Evolutionary conservation across 371 early-diverging fungal species (phyloP), one percentile per base, ranked within the genome.

Genomic region (Mucor saturninus): DNA sequence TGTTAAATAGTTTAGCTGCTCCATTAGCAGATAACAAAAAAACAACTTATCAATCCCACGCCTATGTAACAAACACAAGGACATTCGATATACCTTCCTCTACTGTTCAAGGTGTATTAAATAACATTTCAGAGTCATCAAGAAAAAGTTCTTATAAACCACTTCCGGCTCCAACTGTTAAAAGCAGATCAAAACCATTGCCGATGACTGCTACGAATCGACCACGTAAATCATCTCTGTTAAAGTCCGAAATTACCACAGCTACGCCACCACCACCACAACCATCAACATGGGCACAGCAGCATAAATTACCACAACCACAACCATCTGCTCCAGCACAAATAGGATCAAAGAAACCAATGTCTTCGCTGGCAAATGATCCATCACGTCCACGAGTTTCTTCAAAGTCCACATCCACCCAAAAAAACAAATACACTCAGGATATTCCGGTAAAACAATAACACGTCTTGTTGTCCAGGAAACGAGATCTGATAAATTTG

Each of bases 81-180:
- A 29, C 37, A 29, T 37, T 54, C 32, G 32, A 45, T 35, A 14
- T 35, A 32, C 35, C 46, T 31, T 26, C 35, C 37, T 53, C 61
- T 32, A 32, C 46, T 45, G 53, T 61, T 11, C 53, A 61, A 54
- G 61, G 61, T 45, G 61, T 61, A 32, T 54, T 61, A 14, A n/a
- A 61, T 21, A 61, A 45, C 28, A 35, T 61, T 4, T 54, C 61
- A 2, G 61, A 61, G 13, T 54, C 46, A 42, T 37, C 56, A 5
- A 61, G 54, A 61, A 53, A 53, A 54, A 35, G 4, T 35, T 29
- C 50, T 29, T 6, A 9, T 21, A 55, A 15, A 28, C 55, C 55
- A 13, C 14, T 28, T 29, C 13, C 42, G 5, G 52, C 51, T 15
- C 51, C 52, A 28, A 13, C 15, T n/a, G 29, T 39, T 4, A 39